Conservation (phyloP, 192 early-diverging fungal genomes). For the Backusella mclennaniae region DNA sequence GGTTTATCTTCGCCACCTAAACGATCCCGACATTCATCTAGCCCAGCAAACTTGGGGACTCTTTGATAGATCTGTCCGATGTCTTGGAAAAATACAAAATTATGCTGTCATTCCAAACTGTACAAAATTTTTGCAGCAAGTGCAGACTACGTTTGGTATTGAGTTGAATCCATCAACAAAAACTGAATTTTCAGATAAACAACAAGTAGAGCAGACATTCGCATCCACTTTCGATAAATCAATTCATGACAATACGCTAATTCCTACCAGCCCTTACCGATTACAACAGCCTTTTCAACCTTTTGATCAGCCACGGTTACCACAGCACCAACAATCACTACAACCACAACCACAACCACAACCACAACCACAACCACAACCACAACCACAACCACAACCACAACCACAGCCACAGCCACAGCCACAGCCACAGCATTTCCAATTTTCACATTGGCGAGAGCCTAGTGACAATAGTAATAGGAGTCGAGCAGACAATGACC, state of each 20-base stretch:
- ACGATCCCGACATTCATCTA: neutral
- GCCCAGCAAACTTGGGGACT: conserved; percentile 9
- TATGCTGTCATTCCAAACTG: conserved; percentile 12
- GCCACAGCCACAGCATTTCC: neutral
- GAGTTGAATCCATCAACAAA: neutral
- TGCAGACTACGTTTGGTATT: conserved; percentile 3
- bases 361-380: neutral
- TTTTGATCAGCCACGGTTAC: neutral
- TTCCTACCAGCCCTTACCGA: neutral
- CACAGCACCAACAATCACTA: neutral
- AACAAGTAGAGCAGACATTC: neutral
- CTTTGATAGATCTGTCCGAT: conserved; percentile 9
- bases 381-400: neutral
- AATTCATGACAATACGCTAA: neutral
- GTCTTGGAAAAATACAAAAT: neutral
- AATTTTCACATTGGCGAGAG: neutral
- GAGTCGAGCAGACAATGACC: neutral
- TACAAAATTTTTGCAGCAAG: conserved; percentile 15
- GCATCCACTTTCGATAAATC: neutral
- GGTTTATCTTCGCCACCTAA: neutral
- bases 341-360: neutral
- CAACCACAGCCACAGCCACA: neutral
- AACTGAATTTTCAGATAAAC: neutral
- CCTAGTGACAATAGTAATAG: neutral
- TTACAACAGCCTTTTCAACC: neutral